Conservation (phyloP, 2,329 filamentous ascomycete genomes). For the Helotiales sp. region DNA sequence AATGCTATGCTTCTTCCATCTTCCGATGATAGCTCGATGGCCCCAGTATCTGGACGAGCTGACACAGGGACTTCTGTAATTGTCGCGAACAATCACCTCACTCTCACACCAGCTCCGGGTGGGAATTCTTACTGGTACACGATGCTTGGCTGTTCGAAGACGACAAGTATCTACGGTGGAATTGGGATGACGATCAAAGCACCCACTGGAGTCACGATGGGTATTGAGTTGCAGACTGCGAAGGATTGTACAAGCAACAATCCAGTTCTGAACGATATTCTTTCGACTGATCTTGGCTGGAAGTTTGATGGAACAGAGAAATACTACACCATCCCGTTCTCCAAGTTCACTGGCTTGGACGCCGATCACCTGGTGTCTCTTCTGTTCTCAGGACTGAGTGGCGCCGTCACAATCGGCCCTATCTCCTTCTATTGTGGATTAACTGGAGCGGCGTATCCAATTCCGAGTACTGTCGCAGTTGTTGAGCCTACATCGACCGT, state of each 20-base stretch:
- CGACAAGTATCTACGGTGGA: conserved; percentile 56
- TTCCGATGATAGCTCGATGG: conserved; percentile 62
- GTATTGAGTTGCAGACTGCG: conserved; percentile 56
- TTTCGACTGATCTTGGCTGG: conserved; percentile 59
- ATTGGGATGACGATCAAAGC: conserved; percentile 62
- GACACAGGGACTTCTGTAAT: conserved; percentile 50
- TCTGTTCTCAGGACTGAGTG: conserved; percentile 54
- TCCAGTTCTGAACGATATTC: conserved; percentile 32
- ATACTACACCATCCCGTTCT: conserved; percentile 63
- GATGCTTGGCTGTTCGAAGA: conserved; percentile 58
- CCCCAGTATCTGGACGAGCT: conserved; percentile 29
- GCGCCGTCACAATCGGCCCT: conserved; percentile 57
- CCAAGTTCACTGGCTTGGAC: conserved; percentile 56
- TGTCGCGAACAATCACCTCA: conserved; percentile 57
- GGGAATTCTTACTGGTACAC: conserved; percentile 62
- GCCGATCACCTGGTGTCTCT: conserved; percentile 57
- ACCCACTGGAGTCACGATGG: conserved; percentile 54
- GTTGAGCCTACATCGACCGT: conserved; percentile 53
- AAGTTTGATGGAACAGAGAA: conserved; percentile 63
- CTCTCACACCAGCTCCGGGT: conserved; percentile 53
- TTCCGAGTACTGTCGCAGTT: conserved; percentile 48
- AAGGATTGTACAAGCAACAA: conserved; percentile 47
- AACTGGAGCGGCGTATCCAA: conserved; percentile 54
- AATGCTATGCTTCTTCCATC: conserved; percentile 61
- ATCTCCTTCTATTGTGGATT: conserved; percentile 63